Percentiles rank a stretch among this genome's conserved stretches.
Conservation (phyloP, 495 filamentous ascomycete genomes). For the Aspergillus haitiensis region DNA sequence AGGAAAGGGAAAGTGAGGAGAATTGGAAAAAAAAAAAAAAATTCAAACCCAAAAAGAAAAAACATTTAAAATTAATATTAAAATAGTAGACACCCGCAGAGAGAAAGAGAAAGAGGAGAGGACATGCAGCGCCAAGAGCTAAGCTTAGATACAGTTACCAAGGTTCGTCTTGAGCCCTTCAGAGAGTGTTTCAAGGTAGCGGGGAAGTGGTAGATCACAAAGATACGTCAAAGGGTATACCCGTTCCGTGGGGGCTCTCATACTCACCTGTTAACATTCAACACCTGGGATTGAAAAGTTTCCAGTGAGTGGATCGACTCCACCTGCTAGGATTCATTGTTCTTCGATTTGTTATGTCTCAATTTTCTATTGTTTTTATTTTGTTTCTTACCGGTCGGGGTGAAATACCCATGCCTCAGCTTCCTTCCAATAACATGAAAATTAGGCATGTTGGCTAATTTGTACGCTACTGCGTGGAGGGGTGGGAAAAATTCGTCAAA, state of each 20-base stretch:
- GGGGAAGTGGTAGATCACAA: conserved; percentile 42
- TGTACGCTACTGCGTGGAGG: background rate
- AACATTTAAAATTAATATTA: conserved; percentile 2
- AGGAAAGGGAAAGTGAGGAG: conserved; percentile 13
- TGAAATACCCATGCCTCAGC: background rate
- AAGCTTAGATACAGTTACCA: conserved; percentile 40
- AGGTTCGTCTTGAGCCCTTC: conserved; percentile 37
- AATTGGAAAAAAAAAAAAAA: conserved; percentile 20
- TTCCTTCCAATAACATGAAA: no score
- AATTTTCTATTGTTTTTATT: conserved; percentile 13
- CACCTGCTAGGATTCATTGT: conserved; percentile 19
- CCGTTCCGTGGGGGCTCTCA: conserved; percentile 33
- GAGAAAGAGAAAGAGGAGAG: background rate
- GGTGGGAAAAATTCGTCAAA: background rate
- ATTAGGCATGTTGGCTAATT: no score
- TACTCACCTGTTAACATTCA: conserved; percentile 6
- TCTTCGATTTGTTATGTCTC: conserved; percentile 3
- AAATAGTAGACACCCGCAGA: background rate
- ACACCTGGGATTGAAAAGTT: conserved; percentile 20
- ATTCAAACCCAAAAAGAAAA: conserved; percentile 16
- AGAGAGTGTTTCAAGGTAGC: conserved; percentile 40
- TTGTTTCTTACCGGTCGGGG: background rate
- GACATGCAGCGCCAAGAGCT: conserved; percentile 37
- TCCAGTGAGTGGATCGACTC: conserved; percentile 21
- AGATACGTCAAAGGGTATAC: conserved; percentile 45